A percentile compares a stretch with the other conserved stretches of the same genome.
phyloP scores from a whole-genome alignment of 179 eudicot species.

The Gypsophila paniculata region DNA sequence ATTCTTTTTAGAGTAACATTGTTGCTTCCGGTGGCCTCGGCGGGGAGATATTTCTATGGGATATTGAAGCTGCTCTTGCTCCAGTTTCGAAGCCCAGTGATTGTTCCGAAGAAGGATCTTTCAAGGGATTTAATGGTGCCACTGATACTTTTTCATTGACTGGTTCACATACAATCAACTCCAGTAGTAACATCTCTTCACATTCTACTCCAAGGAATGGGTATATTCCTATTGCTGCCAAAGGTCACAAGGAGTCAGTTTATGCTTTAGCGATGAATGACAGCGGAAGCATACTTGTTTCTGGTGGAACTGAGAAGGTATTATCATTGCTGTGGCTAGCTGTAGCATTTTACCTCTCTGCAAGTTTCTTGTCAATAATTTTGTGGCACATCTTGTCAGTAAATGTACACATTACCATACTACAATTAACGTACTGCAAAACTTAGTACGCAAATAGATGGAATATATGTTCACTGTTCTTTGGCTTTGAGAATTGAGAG shows the following conservation, averaged over 20 bases:
- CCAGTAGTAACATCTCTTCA: constrained; percentile 64
- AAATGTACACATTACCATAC: too few relatives aligned
- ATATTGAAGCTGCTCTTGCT: constrained; percentile 88
- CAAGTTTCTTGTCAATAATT: not conserved
- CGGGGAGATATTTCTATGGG: constrained; percentile 99
- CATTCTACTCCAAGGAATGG: constrained; percentile 72
- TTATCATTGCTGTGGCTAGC: constrained; percentile 1
- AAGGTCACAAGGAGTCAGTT: constrained; percentile 99
- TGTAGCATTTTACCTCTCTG: constrained; percentile 11
- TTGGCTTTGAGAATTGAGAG: too few relatives aligned
- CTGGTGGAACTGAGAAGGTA: constrained; percentile 99
- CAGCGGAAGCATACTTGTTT: constrained; percentile 86
- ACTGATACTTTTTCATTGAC: constrained; percentile 47
- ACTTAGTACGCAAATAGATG: too few relatives aligned
- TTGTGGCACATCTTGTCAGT: not conserved
- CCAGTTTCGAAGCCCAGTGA: constrained; percentile 73
- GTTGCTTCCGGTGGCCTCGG: constrained; percentile 99
- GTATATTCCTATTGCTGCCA: constrained; percentile 78
- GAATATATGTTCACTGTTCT: too few relatives aligned
- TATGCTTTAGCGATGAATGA: constrained; percentile 96
- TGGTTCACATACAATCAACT: constrained; percentile 63
- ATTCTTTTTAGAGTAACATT: constrained; percentile 62
- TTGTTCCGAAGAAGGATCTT: constrained; percentile 53
- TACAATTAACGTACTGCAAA: too few relatives aligned
- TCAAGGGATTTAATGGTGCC: constrained; percentile 58